These are phyloP conservation scores for Hysterangium stoloniferum DNA, from an alignment of 768 basidiomycete species.

Conservation along the genomic window DNA sequence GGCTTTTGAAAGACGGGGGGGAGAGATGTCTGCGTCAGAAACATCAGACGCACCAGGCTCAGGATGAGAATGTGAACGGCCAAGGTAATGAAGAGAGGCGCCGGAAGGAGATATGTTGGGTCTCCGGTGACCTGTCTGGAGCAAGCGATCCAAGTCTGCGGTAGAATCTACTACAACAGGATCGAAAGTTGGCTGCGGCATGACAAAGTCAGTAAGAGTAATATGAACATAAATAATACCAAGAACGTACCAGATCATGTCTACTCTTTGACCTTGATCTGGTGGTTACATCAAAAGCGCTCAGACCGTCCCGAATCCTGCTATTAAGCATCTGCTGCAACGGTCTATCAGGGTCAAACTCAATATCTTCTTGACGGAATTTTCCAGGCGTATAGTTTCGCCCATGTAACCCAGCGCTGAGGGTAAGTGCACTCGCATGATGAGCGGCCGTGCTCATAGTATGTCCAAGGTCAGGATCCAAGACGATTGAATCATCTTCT, in stretches of 20 bases:
- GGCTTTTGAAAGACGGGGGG: constrained; percentile 64
- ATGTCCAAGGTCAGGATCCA: constrained; percentile 51
- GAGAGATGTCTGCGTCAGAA: constrained; percentile 31
- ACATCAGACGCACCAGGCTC: constrained; percentile 36
- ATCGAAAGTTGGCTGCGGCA: constrained; percentile 31
- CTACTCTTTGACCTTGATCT: constrained; percentile 33
- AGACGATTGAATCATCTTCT: constrained; percentile 58
- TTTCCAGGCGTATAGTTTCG: constrained; percentile 41
- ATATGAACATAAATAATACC: too few relatives aligned
- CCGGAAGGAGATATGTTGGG: constrained; percentile 28
- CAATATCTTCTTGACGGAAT: constrained; percentile 54
- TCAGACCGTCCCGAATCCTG: constrained; percentile 42
- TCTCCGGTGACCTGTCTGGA: constrained; percentile 46
- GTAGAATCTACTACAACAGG: constrained; percentile 56
- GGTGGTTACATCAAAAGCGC: constrained; percentile 48
- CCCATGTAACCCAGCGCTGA: constrained; percentile 71
- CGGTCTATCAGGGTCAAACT: constrained; percentile 81
- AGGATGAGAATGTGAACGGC: constrained; percentile 36
- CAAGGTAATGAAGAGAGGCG: constrained; percentile 41
- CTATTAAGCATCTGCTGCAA: constrained; percentile 64
- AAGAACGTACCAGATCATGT: constrained; percentile 17
- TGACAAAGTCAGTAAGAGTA: constrained; percentile 2
- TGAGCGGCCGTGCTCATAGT: constrained; percentile 81
- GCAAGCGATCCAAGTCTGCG: constrained; percentile 51
- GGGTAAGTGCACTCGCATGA: constrained; percentile 82